Conservation (phyloP, 768 basidiomycete genomes). For the Mycena belliarum region DNA sequence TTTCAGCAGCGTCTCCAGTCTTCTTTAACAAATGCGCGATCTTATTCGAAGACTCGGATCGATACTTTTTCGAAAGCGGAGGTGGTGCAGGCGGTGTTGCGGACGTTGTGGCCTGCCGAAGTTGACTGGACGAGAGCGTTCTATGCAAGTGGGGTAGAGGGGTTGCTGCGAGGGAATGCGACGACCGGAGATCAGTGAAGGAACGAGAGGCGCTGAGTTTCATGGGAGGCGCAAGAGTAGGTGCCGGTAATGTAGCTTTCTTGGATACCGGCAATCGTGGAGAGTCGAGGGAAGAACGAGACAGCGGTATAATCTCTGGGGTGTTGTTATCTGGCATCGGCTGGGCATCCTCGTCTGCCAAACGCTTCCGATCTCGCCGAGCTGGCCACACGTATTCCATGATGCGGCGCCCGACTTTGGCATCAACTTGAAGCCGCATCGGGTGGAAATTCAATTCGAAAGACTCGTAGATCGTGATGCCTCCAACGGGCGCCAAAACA, state of each 20-base stretch:
- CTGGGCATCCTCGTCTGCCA: constrained; percentile 19
- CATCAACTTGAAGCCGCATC: constrained; percentile 83
- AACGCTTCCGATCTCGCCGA: constrained; percentile 44
- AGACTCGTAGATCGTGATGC: constrained; percentile 84
- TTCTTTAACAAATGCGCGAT: constrained; percentile 24
- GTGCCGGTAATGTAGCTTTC: constrained; percentile 25
- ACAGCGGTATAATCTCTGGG: constrained; percentile 15
- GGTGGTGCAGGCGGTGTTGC: constrained; percentile 17
- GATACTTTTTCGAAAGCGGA: constrained; percentile 11
- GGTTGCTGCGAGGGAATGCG: constrained; percentile 32
- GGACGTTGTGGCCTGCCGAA: constrained; percentile 22
- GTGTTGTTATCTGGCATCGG: constrained; percentile 9
- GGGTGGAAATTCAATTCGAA: constrained; percentile 86
- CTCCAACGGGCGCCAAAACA: constrained; percentile 87
- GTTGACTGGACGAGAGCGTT: constrained; percentile 43
- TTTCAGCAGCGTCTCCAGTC: constrained; percentile 70
- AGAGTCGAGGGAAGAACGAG: constrained; percentile 54
- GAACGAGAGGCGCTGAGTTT: constrained; percentile 64
- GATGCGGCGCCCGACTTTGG: constrained; percentile 74
- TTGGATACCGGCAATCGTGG: constrained; percentile 35
- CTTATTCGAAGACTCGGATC: constrained; percentile 10
- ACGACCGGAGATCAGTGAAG: constrained; percentile 64
- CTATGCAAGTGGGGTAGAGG: constrained; percentile 33
- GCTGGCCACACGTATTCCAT: constrained; percentile 89
- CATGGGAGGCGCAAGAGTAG: constrained; percentile 40